These are phyloP conservation scores for Lithospermum erythrorhizon DNA, from an alignment of 257 asterid species.

Conservation along the genomic window DNA sequence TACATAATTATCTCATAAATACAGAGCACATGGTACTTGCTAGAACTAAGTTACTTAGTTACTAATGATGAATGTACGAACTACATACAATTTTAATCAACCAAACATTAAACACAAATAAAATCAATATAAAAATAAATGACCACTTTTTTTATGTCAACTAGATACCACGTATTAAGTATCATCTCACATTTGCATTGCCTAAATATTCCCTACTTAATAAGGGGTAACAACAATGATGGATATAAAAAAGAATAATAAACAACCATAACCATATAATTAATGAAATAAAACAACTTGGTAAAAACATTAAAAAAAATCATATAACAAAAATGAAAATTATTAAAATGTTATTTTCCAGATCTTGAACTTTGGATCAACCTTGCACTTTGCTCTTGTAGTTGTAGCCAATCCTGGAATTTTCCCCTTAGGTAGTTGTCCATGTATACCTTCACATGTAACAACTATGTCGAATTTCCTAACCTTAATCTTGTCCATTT, in stretches of 20 bases:
- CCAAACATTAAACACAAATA: no score
- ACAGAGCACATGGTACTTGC: no score
- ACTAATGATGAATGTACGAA: no score
- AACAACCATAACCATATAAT: not conserved
- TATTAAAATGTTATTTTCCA: slow-evolving; percentile 57
- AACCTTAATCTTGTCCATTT: slow-evolving; percentile 54
- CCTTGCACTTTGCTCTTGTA: slow-evolving; percentile 51
- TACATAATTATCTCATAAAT: no score
- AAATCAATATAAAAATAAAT: no score
- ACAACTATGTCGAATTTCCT: slow-evolving; percentile 67
- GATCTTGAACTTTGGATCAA: slow-evolving; percentile 82
- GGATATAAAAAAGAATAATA: not conserved
- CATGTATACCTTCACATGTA: slow-evolving; percentile 58
- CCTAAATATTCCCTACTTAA: not conserved
- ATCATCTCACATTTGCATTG: no score
- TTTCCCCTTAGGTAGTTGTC: slow-evolving; percentile 54
- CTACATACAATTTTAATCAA: no score
- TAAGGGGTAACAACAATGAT: not conserved
- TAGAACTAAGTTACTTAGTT: no score
- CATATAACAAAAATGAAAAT: not conserved
- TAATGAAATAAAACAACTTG: not conserved
- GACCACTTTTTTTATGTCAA: no score
- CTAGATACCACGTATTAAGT: no score
- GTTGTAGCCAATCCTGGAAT: slow-evolving; percentile 38
- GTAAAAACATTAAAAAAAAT: not conserved